Percentiles rank a stretch among this genome's conserved stretches.
Evolutionary conservation across 1,284 basidiomycete genomes (phyloP).

Genomic region (Boletus holoroseus): DNA sequence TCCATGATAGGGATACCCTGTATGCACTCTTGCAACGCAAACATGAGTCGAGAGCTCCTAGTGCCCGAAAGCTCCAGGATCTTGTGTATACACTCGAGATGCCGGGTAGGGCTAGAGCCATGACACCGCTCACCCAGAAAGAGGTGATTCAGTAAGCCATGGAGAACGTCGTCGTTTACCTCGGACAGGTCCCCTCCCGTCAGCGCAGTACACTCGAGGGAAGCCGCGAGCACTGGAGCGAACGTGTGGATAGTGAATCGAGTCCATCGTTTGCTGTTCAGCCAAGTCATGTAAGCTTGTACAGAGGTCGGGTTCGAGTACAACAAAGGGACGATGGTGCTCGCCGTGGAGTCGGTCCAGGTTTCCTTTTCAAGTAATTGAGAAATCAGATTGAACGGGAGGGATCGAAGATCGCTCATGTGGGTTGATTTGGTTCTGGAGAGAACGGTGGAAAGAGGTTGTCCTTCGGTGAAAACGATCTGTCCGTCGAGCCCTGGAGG

Average conservation of each 20-base stretch:
- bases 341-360: conserved; percentile 41
- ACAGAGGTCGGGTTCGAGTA: conserved; percentile 34
- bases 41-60: conserved; percentile 12
- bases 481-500: conserved; percentile 42
- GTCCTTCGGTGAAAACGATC: conserved; percentile 9
- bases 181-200: conserved; percentile 15
- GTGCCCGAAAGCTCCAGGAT: conserved; percentile 19
- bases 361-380: conserved; percentile 35
- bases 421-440: conserved; percentile 27
- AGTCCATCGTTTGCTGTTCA: conserved; percentile 27
- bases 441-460: conserved; percentile 20
- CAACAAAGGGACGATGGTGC: conserved; percentile 40
- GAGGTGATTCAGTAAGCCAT: conserved; percentile 16
- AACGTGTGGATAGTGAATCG: conserved; percentile 6
- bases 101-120: background rate
- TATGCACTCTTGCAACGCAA: conserved; percentile 18
- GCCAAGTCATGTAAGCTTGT: conserved; percentile 27
- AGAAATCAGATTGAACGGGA: conserved; percentile 27
- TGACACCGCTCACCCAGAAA: conserved; percentile 4
- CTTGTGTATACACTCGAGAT: conserved; percentile 19
- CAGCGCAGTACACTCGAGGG: conserved; percentile 24
- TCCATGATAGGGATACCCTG: conserved; percentile 16
- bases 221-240: conserved; percentile 17
- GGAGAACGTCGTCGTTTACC: conserved; percentile 16
- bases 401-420: conserved; percentile 18